Base-by-base conservation (phyloP, 2,329 filamentous ascomycete genomes). In the Aspergillus aculeatinus region DNA sequence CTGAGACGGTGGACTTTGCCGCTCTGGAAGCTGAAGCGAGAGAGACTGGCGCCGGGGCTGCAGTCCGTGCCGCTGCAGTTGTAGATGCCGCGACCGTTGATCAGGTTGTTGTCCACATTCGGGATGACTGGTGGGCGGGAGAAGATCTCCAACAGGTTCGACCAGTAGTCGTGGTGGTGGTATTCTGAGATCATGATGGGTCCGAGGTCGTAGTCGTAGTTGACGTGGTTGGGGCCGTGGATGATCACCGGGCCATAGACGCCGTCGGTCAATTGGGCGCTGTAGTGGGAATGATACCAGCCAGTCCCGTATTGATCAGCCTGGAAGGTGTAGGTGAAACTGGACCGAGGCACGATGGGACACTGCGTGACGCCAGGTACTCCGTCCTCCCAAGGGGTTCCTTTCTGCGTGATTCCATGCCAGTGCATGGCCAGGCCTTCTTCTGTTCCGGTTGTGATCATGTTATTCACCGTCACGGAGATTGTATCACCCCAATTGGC, bases 401-500 rank as follows among this genome's bases (percentile, higher is more conserved):
- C 54, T 29, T 64, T 61, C 58, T 68, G 65, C 4, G 63, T 60
- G 12, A 70, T 57, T 7, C 69, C 69, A 35, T 71, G 69, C 52
- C 55, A 62, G 35, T 63, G 61, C 42, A 65, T n/a, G 12, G 53
- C 31, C 6, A 55, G 55, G 1, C 63, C 57, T 19, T 61, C 47
- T 4, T 62, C 48, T 7, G 39, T 44, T 4, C 31, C 25, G 31
- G 27, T 21, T 2, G 42, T 55, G 0, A 73, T 63, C 11, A 60
- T 66, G 39, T 73, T 74, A 5, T 58, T 69, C 16, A 74, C 65
- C 58, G 72, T 67, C 5, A 73, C 58, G 39, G 67, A 53, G 6
- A 70, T 63, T 5, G 61, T 65, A 59, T 76, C 74, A 14, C 73
- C 74, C 73, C 73, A 75, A 51, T 76, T 66, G 3, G 73, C 74